Percentiles rank a stretch among this genome's conserved stretches.
These are phyloP conservation scores for Trypanosoma scelopori DNA, from an alignment of 208 protist species.

Conservation along the genomic window DNA sequence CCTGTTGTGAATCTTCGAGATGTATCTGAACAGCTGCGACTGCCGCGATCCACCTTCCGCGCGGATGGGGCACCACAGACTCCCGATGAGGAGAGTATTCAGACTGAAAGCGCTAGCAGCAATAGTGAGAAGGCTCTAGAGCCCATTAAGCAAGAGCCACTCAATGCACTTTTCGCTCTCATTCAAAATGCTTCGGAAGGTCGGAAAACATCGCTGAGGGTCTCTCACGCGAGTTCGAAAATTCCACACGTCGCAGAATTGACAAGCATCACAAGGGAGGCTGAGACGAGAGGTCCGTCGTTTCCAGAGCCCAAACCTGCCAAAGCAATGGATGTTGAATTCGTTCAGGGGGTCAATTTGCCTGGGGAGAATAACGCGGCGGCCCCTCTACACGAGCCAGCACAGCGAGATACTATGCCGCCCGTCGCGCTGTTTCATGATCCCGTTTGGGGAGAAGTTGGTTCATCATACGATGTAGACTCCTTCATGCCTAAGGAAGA, in stretches of 20 bases:
- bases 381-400: constrained; percentile 5
- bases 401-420: constrained; percentile 13
- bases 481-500: constrained; percentile 19
- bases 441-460: constrained; percentile 58
- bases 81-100: constrained; percentile 5
- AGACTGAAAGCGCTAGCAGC: neutral
- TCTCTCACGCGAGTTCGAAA: constrained; percentile 1
- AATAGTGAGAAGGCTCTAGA: constrained; percentile 8
- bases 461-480: constrained; percentile 20
- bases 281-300: constrained; percentile 5
- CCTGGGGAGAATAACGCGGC: constrained; percentile 36
- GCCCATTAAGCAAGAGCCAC: constrained; percentile 4
- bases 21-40: constrained; percentile 35
- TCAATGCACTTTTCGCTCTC: constrained; percentile 42
- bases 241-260: neutral
- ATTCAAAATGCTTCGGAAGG: constrained; percentile 29
- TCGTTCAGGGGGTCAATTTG: constrained; percentile 72
- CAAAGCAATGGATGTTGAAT: constrained; percentile 43
- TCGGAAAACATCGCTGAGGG: neutral
- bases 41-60: constrained; percentile 1
- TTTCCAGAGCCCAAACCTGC: constrained; percentile 29
- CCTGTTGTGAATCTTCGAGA: constrained; percentile 76
- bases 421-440: constrained; percentile 77
- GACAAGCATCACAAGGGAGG: neutral
- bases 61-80: constrained; percentile 3